Evolutionary conservation across 371 early-diverging fungal species (phyloP), one percentile per base, ranked within the genome.

Genomic region (Apophysomyces sp.): DNA sequence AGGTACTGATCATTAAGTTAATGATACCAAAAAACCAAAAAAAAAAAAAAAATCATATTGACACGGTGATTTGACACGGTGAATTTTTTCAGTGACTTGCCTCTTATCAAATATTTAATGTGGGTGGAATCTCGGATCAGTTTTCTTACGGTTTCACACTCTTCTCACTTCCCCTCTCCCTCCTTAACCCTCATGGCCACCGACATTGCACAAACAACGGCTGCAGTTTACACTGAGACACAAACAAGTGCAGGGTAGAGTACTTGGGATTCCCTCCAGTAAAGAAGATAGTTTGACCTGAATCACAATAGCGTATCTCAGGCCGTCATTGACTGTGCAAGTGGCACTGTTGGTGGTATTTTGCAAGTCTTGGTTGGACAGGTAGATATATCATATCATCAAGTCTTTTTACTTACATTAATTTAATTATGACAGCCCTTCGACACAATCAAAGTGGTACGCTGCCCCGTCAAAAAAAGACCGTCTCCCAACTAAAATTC

Each of bases 381-480:
- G 77, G 88, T 85, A 83, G 61, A 40, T 28, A 13, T 30, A 15
- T 40, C 24, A 2, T 0, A 49, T 41, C 51, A n/a, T 18, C 15
- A 26, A 44, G n/a, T 37, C 9, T 15, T 49, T 53, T 60, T 44
- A 26, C 28, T 56, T 27, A 28, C 64, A 60, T 31, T 52, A n/a
- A n/a, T n/a, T n/a, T 41, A 44, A 21, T 21, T 63, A 54, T 18
- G 29, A 52, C 73, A 88, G 85, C 92, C 93, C 40, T 92, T 92
- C 66, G 92, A 91, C 74, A 91, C 91, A 9, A 86, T 91, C 65
- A 92, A 95, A 84, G 93, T 94, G 61, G 88, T 86, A 75, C 78
- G 86, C 28, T 18, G 15, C 24, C 18, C 51, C 26, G n/a, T 56
- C 34, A n/a, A 24, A 21, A 9, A 30, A 56, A 51, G 39, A 37